Evolutionary conservation across 176 grass and related monocot species (phyloP).

Genomic region (Alopecurus myosuroides): DNA sequence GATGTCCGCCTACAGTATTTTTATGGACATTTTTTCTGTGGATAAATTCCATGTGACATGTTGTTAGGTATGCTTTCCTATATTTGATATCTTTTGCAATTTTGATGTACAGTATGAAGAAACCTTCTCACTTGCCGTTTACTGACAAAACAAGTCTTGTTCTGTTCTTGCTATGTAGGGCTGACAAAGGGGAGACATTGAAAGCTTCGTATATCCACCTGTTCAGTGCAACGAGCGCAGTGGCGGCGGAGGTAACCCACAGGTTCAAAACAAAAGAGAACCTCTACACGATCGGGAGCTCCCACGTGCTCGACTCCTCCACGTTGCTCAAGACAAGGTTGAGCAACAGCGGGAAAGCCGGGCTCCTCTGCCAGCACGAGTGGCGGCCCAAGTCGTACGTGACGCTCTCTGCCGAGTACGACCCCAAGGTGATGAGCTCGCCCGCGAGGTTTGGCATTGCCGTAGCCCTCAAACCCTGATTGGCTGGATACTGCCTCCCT

Average conservation of each 20-base stretch:
- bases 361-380: constrained; percentile 72
- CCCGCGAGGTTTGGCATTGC: constrained; percentile 67
- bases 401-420: constrained; percentile 70
- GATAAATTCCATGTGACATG: not conserved
- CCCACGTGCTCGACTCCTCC: constrained; percentile 44
- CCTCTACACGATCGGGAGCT: constrained; percentile 71
- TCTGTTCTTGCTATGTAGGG: constrained; percentile 24
- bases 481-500: not conserved
- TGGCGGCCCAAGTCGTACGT: constrained; percentile 78
- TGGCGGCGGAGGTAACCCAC: constrained; percentile 74
- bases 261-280: constrained; percentile 74
- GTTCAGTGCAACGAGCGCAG: constrained; percentile 50
- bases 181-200: constrained; percentile 78
- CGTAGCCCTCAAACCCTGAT: constrained; percentile 68
- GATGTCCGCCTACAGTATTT: not conserved
- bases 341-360: constrained; percentile 55
- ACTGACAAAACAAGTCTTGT: not conserved
- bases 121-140: not conserved
- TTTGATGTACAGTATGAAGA: not conserved
- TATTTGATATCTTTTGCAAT: not conserved
- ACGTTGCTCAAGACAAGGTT: constrained; percentile 70
- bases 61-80: not conserved
- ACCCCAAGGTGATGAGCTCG: constrained; percentile 57
- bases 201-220: constrained; percentile 82
- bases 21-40: not conserved